Conservation (phyloP, 2,329 filamentous ascomycete species). For the Talaromyces amestolkiae region DNA sequence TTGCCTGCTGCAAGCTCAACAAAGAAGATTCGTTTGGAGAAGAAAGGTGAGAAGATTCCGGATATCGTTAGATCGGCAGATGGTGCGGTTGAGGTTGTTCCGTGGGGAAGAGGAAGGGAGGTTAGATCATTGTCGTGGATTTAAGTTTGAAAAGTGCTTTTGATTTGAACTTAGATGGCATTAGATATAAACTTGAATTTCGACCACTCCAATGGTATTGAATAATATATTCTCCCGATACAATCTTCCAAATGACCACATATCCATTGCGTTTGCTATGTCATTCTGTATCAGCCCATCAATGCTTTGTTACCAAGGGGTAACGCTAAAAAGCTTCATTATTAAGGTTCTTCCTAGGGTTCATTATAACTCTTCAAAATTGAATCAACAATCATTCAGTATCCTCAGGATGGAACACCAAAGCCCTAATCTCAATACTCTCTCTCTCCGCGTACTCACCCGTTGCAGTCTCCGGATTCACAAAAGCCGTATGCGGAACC, state of each 20-base stretch:
- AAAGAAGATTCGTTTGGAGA: constrained; percentile 57
- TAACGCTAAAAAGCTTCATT: no score
- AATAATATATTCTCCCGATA: no score
- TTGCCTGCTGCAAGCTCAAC: constrained; percentile 46
- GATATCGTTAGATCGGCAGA: constrained; percentile 55
- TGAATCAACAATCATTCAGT: constrained; percentile 22
- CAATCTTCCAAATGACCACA: no score
- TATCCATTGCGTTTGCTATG: no score
- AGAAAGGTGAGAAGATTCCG: constrained; percentile 54
- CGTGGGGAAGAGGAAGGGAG: constrained; percentile 62
- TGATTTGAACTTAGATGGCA: no score
- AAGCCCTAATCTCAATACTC: constrained; percentile 57
- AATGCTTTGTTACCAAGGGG: no score
- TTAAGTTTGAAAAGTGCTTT: background rate
- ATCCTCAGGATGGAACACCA: constrained; percentile 53
- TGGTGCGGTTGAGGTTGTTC: constrained; percentile 59
- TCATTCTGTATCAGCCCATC: no score
- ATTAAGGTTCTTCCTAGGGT: no score
- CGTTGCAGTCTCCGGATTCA: constrained; percentile 46
- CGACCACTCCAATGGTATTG: no score
- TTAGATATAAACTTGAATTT: no score
- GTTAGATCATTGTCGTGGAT: constrained; percentile 42
- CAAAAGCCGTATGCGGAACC: constrained; percentile 58
- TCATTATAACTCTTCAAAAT: no score
- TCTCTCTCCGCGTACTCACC: constrained; percentile 37